Evolutionary conservation across 2,329 filamentous ascomycete species (phyloP), one percentile per base, ranked within the genome.

Genomic region (Myriangium duriaei): DNA sequence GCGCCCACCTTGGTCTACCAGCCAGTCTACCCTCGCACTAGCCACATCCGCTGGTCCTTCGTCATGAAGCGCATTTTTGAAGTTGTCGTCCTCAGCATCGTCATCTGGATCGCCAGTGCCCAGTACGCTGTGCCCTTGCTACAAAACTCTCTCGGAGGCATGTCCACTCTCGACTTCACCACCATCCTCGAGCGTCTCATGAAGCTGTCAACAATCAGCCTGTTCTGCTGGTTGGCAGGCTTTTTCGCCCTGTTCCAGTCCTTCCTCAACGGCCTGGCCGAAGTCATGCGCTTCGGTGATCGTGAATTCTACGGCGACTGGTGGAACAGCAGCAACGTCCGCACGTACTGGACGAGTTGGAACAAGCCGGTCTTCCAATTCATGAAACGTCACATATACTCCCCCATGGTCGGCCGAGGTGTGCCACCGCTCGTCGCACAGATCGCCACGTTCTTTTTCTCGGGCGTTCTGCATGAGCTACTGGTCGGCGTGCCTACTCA

Each of bases 161-260:
- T 98, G 47, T 76, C 80, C 7, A 76, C 76, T 4, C 68, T 96
- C 13, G 80, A 95, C 51, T 57, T 93, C 31, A 66, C 79, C 10
- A 81, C 82, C 28, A 93, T 96, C 36, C 58, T 86, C 18, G 91
- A 98, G 62, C 76, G 91, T 11, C 67, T 95, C 15, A 79, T 98
- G 68, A 98, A 98, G 61, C 71, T 98, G 14, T 92, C 83, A 6
- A 96, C 91, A 12, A 94, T 98, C 45, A 92, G 83, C 12, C 72
- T 96, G 18, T 79, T 95, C 45, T 93, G 95, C 56, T 98, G 91
- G 91, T 78, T 98, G 1, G 87, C 87, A 1, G 88, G 91, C 4
- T 98, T 98, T 69, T 96, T 95, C 52, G 91, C 88, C 2, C 63
- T 96, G 11, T 98, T 98, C 64, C 91, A 98, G 55, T 88, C 83